phyloP scores from a whole-genome alignment of 2,329 filamentous ascomycete species.

The Dichotomopilus funicola region DNA sequence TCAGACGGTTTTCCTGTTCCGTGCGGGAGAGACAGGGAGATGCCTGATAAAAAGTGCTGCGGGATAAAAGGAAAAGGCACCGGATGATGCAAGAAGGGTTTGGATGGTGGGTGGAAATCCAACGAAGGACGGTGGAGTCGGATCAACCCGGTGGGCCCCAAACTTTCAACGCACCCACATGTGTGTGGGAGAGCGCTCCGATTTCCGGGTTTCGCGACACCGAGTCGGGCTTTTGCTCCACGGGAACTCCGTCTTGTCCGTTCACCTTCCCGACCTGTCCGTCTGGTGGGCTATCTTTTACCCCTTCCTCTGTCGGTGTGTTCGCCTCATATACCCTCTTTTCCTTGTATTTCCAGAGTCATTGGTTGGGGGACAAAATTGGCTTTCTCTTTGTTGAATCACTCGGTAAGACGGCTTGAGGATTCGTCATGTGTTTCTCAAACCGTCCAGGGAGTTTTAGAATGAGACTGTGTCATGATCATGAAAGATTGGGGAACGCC shows the following conservation, averaged over 20 bases:
- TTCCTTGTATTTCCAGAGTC: too few species aligned
- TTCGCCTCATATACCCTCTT: neutral
- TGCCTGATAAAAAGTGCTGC: too few species aligned
- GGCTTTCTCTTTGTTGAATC: neutral
- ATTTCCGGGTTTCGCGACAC: neutral
- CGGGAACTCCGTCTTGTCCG: too few species aligned
- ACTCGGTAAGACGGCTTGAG: too few species aligned
- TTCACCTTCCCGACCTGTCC: neutral
- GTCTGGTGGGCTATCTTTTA: neutral
- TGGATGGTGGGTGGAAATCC: neutral
- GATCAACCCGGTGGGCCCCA: neutral
- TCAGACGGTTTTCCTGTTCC: neutral
- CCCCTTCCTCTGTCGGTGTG: neutral
- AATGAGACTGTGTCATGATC: neutral
- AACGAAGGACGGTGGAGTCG: constrained; percentile 1
- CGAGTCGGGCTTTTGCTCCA: neutral
- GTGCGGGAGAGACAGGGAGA: too few species aligned
- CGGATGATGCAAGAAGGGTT: too few species aligned
- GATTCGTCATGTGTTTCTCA: neutral
- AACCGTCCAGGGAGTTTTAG: neutral
- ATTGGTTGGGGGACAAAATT: neutral
- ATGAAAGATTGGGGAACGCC: neutral
- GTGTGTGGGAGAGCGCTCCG: neutral
- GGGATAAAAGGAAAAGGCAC: too few species aligned
- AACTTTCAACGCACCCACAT: too few species aligned